Conservation (phyloP, 176 grass and related monocot genomes). For the Thalia dealbata region DNA sequence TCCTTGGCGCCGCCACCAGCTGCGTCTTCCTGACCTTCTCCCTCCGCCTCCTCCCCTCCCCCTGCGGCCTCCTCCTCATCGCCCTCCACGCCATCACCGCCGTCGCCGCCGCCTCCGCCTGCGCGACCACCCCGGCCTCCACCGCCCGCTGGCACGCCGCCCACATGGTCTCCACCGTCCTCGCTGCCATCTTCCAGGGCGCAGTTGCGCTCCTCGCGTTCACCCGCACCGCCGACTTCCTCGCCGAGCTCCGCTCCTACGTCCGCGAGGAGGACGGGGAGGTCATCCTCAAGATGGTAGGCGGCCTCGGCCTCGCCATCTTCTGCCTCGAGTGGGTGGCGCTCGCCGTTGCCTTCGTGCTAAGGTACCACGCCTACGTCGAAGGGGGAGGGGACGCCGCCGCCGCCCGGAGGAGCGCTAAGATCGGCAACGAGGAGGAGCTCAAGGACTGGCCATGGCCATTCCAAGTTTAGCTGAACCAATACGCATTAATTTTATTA, state of each 20-base stretch:
- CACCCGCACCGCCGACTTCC: conserved; percentile 17
- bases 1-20: conserved; percentile 78
- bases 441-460: conserved; percentile 13
- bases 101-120: conserved; percentile 54
- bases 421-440: conserved; percentile 62
- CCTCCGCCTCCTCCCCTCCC: conserved; percentile 79
- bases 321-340: conserved; percentile 85
- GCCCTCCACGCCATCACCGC: conserved; percentile 80
- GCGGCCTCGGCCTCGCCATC: conserved; percentile 58
- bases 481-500: background rate
- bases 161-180: conserved; percentile 52
- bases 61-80: conserved; percentile 90
- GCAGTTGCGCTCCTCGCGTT: conserved; percentile 26
- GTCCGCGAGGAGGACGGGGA: conserved; percentile 79
- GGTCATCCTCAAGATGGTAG: conserved; percentile 96
- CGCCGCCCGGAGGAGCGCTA: conserved; percentile 46
- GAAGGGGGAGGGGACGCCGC: conserved; percentile 25
- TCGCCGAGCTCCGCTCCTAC: conserved; percentile 12
- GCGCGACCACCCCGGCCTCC: conserved; percentile 48
- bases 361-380: conserved; percentile 32
- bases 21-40: conserved; percentile 97
- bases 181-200: conserved; percentile 91
- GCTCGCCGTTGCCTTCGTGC: conserved; percentile 65
- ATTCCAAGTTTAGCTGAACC: conserved; percentile 30
- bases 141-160: conserved; percentile 49